Evolutionary conservation across 345 rosid genomes (phyloP), one percentile per base, ranked within the genome.

Genomic region (Citrus trifoliata): DNA sequence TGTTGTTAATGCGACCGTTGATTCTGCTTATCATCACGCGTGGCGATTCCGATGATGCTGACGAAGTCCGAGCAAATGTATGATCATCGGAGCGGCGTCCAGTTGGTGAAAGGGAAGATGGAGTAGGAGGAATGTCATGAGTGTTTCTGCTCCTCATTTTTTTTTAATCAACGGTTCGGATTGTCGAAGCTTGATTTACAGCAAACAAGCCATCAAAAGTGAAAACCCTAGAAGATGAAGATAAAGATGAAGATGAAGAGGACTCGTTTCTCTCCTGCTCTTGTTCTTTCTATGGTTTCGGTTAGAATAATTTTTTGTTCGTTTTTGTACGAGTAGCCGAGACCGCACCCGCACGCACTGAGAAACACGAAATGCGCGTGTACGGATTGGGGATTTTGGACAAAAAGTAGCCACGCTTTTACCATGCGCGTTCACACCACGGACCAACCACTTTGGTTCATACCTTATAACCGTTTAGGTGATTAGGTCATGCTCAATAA

Each of bases 1-100:
- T 30, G 12, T 63, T 28, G 67, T 28, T 14, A 33, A 78, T 67
- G 13, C 38, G 76, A 48, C 71, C 28, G 71, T 78, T 78, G 71
- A 71, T 78, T 28, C 71, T 63, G 30, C 81, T 78, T 28, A 71
- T 28, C 71, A 71, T 62, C 65, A 62, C 64, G 25, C 10, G 71
- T 21, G 64, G 27, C 22, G 10, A 19, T 10, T 64, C 61, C 16
- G 70, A 46, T 3, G 48, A 67, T 14, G 51, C 61, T 9, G 70
- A 46, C 7, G 48, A 67, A 28, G 1, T 46, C 51, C 18, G 51
- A 13, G 51, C 18, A 46, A 46, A 13, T 46, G 51, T 1, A 3
- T 46, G 51, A 46, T 46, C 16, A 13, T 13, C 8, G n/a, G 10
- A 19, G 19, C 4, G 40, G 40, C 16, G 33, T 27, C 66, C 5